Base-by-base conservation (phyloP, 495 filamentous ascomycete species). In the Filosporella fistucella region DNA sequence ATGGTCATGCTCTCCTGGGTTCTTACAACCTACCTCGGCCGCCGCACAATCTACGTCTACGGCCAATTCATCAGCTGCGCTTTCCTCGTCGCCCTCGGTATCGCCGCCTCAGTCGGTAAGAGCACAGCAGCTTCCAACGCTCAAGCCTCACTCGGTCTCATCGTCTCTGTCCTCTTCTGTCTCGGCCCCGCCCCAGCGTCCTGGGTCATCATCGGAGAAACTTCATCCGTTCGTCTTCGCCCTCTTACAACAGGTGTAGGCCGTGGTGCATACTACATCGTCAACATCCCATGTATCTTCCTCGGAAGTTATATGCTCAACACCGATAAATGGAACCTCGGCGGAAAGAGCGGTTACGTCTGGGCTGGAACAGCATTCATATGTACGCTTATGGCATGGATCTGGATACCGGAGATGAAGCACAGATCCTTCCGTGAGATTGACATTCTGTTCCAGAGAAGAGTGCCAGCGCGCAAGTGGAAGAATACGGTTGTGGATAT, bases 371-470 rank as follows among this genome's bases (percentile, higher is more conserved):
- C 69, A 30, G 74, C 68, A 43, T 59, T 66, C 41, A 45, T 72
- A 33, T 74, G 70, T 14, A 40, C 58, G 12, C 29, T 59, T 9
- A 69, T 62, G 68, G 43, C 58, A 9, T 70, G 43, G 36, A 66
- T 88, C 72, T 80, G 81, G 10, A 72, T 89, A 1, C 85, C 85
- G 0, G 85, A 89, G 54, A 84, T 85, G 1, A 66, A 69, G 5
- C 82, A 81, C 18, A 74, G 82, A 21, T 77, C 83, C 0, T 89
- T 82, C 55, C 82, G 80, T 9, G 85, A 89, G 62, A 64, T 88
- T 44, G 84, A 89, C 54, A 40, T 86, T 22, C 68, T 89, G 32
- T 89, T 89, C 60, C 72, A 86, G 64, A 64, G 72, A 34, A 63
- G 67, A 3, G 67, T 84, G 20, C 76, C 69, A 49, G 84, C 85